Percentiles rank a stretch among this genome's conserved stretches.
Conservation (phyloP, 352 stramenopile species). For the Phytopythium aichiense region DNA sequence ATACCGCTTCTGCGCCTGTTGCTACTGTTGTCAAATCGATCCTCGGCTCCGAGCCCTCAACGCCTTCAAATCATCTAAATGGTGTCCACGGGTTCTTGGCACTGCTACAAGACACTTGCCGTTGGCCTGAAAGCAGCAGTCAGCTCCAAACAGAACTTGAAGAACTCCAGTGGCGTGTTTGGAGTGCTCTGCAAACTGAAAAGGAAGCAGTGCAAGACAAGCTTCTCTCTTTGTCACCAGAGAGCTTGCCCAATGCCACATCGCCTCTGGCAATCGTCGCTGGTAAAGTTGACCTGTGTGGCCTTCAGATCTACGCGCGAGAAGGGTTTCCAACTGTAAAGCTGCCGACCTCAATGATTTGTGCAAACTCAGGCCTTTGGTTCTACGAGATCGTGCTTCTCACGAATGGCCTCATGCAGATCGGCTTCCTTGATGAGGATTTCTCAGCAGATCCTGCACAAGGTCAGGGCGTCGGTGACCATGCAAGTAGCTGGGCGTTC, state of each 20-base stretch:
- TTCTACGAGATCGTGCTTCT: slow-evolving; percentile 91
- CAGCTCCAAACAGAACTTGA: slow-evolving; percentile 22
- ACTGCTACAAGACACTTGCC: not conserved
- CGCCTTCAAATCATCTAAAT: not conserved
- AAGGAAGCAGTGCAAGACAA: not conserved
- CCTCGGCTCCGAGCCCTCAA: slow-evolving; percentile 4
- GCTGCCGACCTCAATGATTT: slow-evolving; percentile 43
- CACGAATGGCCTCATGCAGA: slow-evolving; percentile 90
- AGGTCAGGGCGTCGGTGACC: slow-evolving; percentile 90
- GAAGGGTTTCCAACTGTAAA: slow-evolving; percentile 81
- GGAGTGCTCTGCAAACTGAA: not conserved
- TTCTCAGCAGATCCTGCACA: slow-evolving; percentile 83
- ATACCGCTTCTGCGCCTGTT: slow-evolving; percentile 17
- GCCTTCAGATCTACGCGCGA: slow-evolving; percentile 49
- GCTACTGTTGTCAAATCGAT: slow-evolving; percentile 9
- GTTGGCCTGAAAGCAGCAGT: not conserved
- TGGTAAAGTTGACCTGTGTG: slow-evolving; percentile 63
- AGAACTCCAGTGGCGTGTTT: slow-evolving; percentile 22
- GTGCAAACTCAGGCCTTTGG: slow-evolving; percentile 59
- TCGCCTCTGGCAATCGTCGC: slow-evolving; percentile 44
- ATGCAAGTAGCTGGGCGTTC: slow-evolving; percentile 88
- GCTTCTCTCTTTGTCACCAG: not conserved
- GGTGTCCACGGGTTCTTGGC: not conserved
- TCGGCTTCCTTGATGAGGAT: slow-evolving; percentile 88
- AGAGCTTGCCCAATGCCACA: slow-evolving; percentile 3